These are phyloP conservation scores for Triticum urartu DNA, from an alignment of 176 grass and related monocot species.

Conservation along the genomic window DNA sequence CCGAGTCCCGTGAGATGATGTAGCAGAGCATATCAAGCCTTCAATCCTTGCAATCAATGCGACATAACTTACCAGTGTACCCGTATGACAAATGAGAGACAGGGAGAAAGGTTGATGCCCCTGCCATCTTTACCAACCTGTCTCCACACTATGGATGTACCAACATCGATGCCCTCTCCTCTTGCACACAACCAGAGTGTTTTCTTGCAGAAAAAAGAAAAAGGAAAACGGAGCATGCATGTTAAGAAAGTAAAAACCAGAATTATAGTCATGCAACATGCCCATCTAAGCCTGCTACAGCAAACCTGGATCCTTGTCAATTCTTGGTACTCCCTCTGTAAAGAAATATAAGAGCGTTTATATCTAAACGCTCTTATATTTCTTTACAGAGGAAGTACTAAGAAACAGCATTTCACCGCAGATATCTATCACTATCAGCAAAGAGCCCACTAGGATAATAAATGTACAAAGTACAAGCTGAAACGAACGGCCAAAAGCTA, in stretches of 20 bases:
- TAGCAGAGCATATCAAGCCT: constrained; percentile 18
- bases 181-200: background rate
- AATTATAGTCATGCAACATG: too few relatives aligned
- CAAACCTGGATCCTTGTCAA: background rate
- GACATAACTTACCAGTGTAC: background rate
- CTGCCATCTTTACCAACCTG: constrained; percentile 41
- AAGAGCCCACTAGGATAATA: background rate
- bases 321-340: too few relatives aligned
- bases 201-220: background rate
- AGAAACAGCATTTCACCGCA: background rate
- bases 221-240: too few relatives aligned
- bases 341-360: too few relatives aligned
- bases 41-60: constrained; percentile 23
- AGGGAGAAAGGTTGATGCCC: background rate
- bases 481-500: background rate
- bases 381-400: background rate
- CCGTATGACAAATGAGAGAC: background rate
- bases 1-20: background rate
- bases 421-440: background rate
- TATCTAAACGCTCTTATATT: too few relatives aligned
- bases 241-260: too few relatives aligned
- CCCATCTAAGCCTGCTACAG: background rate
- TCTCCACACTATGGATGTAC: constrained; percentile 25
- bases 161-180: background rate
- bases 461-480: background rate